A percentile compares a stretch with the other conserved stretches of the same genome.
These are phyloP conservation scores for Malassezia brasiliensis DNA, from an alignment of 1,284 basidiomycete species.

Conservation along the genomic window DNA sequence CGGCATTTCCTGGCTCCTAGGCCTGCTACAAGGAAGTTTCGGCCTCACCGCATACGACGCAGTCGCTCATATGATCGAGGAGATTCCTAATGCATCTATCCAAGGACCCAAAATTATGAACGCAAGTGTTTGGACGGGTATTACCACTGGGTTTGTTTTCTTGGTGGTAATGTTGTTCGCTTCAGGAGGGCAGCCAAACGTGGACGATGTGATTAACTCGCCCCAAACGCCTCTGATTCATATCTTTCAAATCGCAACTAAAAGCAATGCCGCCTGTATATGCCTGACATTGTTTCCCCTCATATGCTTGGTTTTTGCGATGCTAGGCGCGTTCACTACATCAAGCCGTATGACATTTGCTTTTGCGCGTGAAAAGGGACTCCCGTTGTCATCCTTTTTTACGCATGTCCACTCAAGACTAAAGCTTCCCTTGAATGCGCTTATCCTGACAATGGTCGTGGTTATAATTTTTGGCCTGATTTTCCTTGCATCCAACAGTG, in stretches of 20 bases:
- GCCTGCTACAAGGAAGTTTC: conserved; percentile 50
- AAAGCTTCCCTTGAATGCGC: conserved; percentile 50
- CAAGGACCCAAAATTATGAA: conserved; percentile 58
- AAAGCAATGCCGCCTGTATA: conserved; percentile 58
- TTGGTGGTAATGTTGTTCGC: conserved; percentile 63
- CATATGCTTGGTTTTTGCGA: conserved; percentile 47
- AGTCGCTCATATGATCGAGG: conserved; percentile 54
- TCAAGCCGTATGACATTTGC: conserved; percentile 62
- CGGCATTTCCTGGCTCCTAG: conserved; percentile 51
- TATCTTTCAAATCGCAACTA: conserved; percentile 59
- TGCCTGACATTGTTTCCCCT: conserved; percentile 52
- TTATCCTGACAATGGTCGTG: conserved; percentile 57
- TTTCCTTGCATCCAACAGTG: conserved; percentile 55
- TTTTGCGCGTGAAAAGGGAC: conserved; percentile 61
- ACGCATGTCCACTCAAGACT: conserved; percentile 51
- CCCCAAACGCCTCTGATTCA: conserved; percentile 60
- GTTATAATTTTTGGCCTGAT: conserved; percentile 35
- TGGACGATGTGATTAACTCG: conserved; percentile 54
- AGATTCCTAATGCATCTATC: conserved; percentile 56
- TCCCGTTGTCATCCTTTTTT: conserved; percentile 56
- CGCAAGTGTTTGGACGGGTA: conserved; percentile 59
- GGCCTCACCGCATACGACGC: conserved; percentile 45
- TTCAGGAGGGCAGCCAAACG: conserved; percentile 52
- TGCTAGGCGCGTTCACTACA: conserved; percentile 48
- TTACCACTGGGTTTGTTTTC: conserved; percentile 57